Evolutionary conservation across 306 rosid genomes (phyloP).

Genomic region (Vigna unguiculata): DNA sequence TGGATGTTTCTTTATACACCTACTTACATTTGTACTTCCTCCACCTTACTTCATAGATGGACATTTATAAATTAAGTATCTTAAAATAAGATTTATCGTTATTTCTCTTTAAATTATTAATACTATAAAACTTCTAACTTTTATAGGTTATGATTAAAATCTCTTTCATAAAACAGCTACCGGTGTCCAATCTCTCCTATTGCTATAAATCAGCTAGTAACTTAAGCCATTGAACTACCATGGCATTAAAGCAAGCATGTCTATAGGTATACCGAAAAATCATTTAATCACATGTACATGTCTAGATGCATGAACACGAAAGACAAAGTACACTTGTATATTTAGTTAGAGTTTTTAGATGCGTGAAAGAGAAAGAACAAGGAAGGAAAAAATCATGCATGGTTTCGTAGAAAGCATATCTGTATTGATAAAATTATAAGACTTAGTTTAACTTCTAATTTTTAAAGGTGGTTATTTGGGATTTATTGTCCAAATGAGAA

Average conservation of each 20-base stretch:
- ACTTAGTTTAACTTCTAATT: too few relatives aligned
- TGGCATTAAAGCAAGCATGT: slow-evolving; percentile 4
- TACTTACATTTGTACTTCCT: too few relatives aligned
- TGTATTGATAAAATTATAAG: slow-evolving; percentile 27
- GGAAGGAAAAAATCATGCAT: background rate
- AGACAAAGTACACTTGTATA: slow-evolving; percentile 20
- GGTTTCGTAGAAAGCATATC: slow-evolving; percentile 22
- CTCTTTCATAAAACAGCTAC: slow-evolving; percentile 19
- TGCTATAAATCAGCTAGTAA: slow-evolving; percentile 1
- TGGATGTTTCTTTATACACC: too few relatives aligned
- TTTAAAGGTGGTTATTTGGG: too few relatives aligned
- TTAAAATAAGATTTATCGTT: slow-evolving; percentile 55
- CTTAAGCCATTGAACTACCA: too few relatives aligned
- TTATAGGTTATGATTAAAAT: slow-evolving; percentile 27
- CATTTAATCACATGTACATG: slow-evolving; percentile 23
- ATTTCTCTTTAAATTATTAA: slow-evolving; percentile 30
- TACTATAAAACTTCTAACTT: too few relatives aligned
- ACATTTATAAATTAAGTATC: too few relatives aligned
- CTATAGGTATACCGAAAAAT: slow-evolving; percentile 22
- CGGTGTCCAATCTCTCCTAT: slow-evolving; percentile 34
- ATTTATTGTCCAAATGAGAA: too few relatives aligned
- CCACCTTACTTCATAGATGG: too few relatives aligned
- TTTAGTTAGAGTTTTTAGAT: slow-evolving; percentile 20
- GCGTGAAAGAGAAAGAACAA: slow-evolving; percentile 12
- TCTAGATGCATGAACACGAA: slow-evolving; percentile 1